phyloP scores from a whole-genome alignment of 2,329 filamentous ascomycete genomes.

The Tolypocladium cylindrosporum region DNA sequence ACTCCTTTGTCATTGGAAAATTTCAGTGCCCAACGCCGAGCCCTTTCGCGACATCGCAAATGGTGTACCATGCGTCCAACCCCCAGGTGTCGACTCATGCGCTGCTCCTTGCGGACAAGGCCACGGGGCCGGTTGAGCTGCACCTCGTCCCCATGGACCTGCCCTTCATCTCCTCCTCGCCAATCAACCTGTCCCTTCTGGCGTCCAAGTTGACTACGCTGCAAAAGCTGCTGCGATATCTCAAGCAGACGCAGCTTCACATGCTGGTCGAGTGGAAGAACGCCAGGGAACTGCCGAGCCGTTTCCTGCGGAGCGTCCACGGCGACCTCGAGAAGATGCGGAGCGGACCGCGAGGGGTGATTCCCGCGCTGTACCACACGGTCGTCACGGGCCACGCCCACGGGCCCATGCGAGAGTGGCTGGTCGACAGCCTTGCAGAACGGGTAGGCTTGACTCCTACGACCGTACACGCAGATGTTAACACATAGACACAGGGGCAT shows the following conservation, averaged over 20 bases:
- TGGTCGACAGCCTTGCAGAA: slow-evolving; percentile 74
- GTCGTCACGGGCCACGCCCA: slow-evolving; percentile 76
- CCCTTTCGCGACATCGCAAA: slow-evolving; percentile 16
- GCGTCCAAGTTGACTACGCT: slow-evolving; percentile 80
- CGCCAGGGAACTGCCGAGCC: slow-evolving; percentile 64
- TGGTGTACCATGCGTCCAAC: slow-evolving; percentile 59
- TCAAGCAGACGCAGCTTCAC: slow-evolving; percentile 69
- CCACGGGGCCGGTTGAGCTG: slow-evolving; percentile 20
- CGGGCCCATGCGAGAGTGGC: slow-evolving; percentile 70
- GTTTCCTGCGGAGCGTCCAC: slow-evolving; percentile 70
- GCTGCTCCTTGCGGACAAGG: slow-evolving; percentile 45
- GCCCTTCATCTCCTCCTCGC: slow-evolving; percentile 69
- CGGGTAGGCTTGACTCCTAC: slow-evolving; percentile 41
- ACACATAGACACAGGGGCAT: slow-evolving; percentile 51
- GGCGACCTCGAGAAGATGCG: slow-evolving; percentile 57
- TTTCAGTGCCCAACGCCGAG: slow-evolving; percentile 40
- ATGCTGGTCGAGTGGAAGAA: slow-evolving; percentile 78
- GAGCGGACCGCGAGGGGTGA: slow-evolving; percentile 50
- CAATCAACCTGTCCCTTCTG: slow-evolving; percentile 72
- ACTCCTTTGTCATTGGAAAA: slow-evolving; percentile 70
- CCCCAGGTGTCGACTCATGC: slow-evolving; percentile 66
- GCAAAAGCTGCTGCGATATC: slow-evolving; percentile 77
- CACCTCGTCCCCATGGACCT: slow-evolving; percentile 69
- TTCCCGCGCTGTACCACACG: slow-evolving; percentile 72
- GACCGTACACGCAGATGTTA: not conserved